These are phyloP conservation scores for Ceratocystiopsis sp. DNA, from an alignment of 2,329 filamentous ascomycete genomes.

Conservation along the genomic window DNA sequence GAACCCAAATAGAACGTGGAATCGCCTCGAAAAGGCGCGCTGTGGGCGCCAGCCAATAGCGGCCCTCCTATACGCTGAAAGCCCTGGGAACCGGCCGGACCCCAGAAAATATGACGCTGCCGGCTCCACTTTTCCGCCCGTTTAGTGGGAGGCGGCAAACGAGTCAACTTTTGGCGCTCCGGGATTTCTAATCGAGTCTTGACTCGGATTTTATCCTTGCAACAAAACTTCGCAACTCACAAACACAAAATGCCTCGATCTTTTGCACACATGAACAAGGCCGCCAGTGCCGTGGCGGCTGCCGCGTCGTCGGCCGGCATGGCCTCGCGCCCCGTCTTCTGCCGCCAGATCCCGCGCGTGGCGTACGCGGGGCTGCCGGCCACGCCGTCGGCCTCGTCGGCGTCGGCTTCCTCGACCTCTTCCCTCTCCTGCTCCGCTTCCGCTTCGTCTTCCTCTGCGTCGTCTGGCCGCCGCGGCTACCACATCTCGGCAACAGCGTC, in stretches of 20 bases:
- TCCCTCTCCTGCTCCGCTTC: not conserved
- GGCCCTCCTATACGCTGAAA: too few species aligned
- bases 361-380: slow-evolving; percentile 4
- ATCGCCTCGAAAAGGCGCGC: too few species aligned
- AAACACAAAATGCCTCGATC: not conserved
- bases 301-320: slow-evolving; percentile 7
- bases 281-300: not conserved
- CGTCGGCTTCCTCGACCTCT: not conserved
- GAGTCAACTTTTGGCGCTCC: too few species aligned
- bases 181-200: not conserved
- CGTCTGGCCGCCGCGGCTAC: not conserved
- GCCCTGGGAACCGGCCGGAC: too few species aligned
- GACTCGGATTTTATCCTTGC: not conserved
- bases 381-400: not conserved
- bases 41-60: too few species aligned
- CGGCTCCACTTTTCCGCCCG: too few species aligned
- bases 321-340: slow-evolving; percentile 8
- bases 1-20: too few species aligned
- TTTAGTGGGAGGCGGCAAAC: too few species aligned
- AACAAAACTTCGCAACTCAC: not conserved
- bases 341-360: slow-evolving; percentile 5
- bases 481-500: not conserved
- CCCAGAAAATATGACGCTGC: too few species aligned
- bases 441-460: not conserved
- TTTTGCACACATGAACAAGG: slow-evolving; percentile 11